These are phyloP conservation scores for Xylaria sp. DNA, from an alignment of 2,329 filamentous ascomycete genomes.

Conservation along the genomic window DNA sequence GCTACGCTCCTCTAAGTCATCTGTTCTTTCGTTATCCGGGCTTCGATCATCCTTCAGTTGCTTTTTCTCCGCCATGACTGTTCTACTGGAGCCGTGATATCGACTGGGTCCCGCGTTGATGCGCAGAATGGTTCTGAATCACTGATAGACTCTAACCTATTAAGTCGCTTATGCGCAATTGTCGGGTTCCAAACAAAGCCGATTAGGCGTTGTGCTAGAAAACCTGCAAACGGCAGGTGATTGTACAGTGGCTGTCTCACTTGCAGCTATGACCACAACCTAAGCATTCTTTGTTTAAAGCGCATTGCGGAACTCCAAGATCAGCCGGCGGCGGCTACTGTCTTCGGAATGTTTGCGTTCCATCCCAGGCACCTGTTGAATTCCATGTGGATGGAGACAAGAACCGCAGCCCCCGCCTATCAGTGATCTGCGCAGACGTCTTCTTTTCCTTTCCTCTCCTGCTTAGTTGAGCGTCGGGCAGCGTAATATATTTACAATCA, in stretches of 20 bases:
- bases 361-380: constrained; percentile 35
- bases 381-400: constrained; percentile 41
- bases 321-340: constrained; percentile 26
- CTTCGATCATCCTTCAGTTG: background rate
- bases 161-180: constrained; percentile 14
- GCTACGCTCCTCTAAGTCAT: background rate
- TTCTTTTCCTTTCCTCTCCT: constrained; percentile 22
- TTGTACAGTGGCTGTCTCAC: constrained; percentile 39
- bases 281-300: constrained; percentile 45
- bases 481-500: constrained; percentile 3
- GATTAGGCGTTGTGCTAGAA: constrained; percentile 25
- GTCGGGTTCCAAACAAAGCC: constrained; percentile 33
- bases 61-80: constrained; percentile 28
- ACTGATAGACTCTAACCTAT: background rate
- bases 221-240: constrained; percentile 43
- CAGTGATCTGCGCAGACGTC: constrained; percentile 23
- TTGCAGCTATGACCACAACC: constrained; percentile 24
- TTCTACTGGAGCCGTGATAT: background rate
- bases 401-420: constrained; percentile 29
- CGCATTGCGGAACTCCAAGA: constrained; percentile 36
- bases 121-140: background rate
- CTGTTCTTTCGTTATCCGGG: constrained; percentile 5
- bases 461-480: constrained; percentile 17
- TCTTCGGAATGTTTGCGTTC: constrained; percentile 41
- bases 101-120: background rate